Evolutionary conservation across 495 filamentous ascomycete species (phyloP), one percentile per base, ranked within the genome.

Genomic region (Penicillium cataractarum): DNA sequence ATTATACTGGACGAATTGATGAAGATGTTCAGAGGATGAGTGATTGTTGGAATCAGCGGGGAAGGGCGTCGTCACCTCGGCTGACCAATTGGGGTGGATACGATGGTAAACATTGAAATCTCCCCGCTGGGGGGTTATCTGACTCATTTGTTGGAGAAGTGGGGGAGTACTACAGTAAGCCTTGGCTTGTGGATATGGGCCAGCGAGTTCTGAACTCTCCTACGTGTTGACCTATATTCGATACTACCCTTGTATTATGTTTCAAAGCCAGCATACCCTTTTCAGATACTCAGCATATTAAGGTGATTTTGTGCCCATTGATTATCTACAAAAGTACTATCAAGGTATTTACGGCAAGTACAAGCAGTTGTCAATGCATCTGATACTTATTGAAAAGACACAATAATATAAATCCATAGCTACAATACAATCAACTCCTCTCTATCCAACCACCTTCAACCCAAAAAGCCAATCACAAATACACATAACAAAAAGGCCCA

Each of bases 401-500:
- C 40, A 46, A 1, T 1, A 44, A 21, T 19, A 10, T 0, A 10
- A 44, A 44, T 44, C 21, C 49, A 52, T 32, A 22, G 15, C n/a
- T 21, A 27, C 26, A 32, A 9, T 9, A 32, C 27, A 51, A 27
- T 8, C 27, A 32, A 27, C 27, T n/a, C 26, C 26, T 6, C 49
- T n/a, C 22, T 17, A 52, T 52, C 24, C 4, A n/a, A n/a, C n/a
- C 6, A 26, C 17, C 2, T 9, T 26, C 1, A 22, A 49, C 9
- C 49, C 15, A 19, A 31, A 24, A 24, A 51, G 6, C n/a, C 13
- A 19, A 51, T 71, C 64, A 78, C 12, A 71, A 2, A 71, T 87
- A 86, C n/a, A 84, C 76, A 62, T 86, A 87, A 66, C 84, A 87
- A 64, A 85, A 85, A 6, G 79, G 78, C 7, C 84, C 84, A 53